A percentile compares a stretch with the other conserved stretches of the same genome.
Evolutionary conservation across 805 yeast species (phyloP).

Genomic region (Komagataella pseudopastoris): DNA sequence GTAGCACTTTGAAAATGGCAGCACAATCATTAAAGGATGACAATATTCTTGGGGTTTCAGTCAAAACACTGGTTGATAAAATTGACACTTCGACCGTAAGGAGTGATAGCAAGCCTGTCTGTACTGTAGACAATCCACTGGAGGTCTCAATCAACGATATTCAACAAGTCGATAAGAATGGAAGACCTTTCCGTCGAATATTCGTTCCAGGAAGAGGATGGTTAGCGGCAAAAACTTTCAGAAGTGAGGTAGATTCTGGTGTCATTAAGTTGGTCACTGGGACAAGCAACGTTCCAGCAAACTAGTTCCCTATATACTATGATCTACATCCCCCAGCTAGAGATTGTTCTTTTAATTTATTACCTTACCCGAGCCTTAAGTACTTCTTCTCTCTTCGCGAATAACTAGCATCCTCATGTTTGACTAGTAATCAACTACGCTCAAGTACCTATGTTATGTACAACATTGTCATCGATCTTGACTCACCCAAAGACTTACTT

Average conservation of each 20-base stretch:
- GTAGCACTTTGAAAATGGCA: not conserved
- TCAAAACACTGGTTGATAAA: not conserved
- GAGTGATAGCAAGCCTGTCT: slow-evolving; percentile 8
- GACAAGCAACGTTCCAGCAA: not conserved
- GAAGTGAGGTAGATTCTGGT: not conserved
- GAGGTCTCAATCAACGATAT: not conserved
- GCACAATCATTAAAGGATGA: not conserved
- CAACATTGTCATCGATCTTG: not conserved
- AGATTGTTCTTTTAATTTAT: not conserved
- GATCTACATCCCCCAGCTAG: not conserved
- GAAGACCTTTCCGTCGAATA: slow-evolving; percentile 27
- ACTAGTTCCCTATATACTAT: not conserved
- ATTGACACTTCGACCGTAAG: slow-evolving; percentile 1
- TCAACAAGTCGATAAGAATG: slow-evolving; percentile 18
- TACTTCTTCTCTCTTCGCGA: not conserved
- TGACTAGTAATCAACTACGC: not conserved
- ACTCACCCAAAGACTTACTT: slow-evolving; percentile 7
- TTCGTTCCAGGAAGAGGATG: slow-evolving; percentile 39
- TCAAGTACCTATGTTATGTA: not conserved
- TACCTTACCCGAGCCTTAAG: not conserved
- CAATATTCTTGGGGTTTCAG: not conserved
- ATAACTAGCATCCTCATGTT: not conserved
- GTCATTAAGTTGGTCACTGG: not conserved
- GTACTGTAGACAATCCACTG: slow-evolving; percentile 1
- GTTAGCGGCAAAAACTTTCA: slow-evolving; percentile 20